Conservation (phyloP, 148 eudicot species). For the Rhododendron molle region DNA sequence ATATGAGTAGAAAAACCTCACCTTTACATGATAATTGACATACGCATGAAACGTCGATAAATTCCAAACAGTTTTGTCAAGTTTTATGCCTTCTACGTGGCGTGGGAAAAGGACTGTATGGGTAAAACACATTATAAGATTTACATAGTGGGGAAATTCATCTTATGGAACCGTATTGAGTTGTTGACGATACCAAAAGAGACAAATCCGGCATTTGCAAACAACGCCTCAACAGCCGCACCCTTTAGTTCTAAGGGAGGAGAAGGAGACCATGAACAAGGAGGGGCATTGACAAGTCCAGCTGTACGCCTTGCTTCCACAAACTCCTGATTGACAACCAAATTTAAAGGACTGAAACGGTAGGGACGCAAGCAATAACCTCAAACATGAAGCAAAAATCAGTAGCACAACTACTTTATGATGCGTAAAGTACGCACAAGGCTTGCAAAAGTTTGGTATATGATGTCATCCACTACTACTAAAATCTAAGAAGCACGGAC, state of each 20-base stretch:
- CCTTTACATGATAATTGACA: constrained; percentile 97
- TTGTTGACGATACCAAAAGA: constrained; percentile 53
- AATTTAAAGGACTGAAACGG: background rate
- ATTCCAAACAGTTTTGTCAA: constrained; percentile 90
- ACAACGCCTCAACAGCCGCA: constrained; percentile 52
- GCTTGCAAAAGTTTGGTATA: constrained; percentile 1
- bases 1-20: constrained; percentile 23
- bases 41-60: constrained; percentile 85
- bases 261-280: constrained; percentile 84
- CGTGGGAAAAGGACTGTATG: constrained; percentile 78
- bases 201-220: constrained; percentile 94
- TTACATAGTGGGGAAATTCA: background rate
- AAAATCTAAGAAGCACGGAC: background rate
- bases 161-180: constrained; percentile 13
- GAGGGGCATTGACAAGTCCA: constrained; percentile 76
- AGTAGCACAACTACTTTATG: background rate
- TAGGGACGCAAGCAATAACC: background rate
- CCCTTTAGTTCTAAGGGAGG: constrained; percentile 81
- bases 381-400: background rate
- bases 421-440: background rate
- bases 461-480: background rate
- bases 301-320: constrained; percentile 77
- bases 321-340: constrained; percentile 52
- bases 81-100: constrained; percentile 83
- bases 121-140: constrained; percentile 14